Percentiles rank a stretch among this genome's conserved stretches.
These are phyloP conservation scores for Fusarium caatingaense DNA, from an alignment of 2,329 filamentous ascomycete genomes.

Conservation along the genomic window DNA sequence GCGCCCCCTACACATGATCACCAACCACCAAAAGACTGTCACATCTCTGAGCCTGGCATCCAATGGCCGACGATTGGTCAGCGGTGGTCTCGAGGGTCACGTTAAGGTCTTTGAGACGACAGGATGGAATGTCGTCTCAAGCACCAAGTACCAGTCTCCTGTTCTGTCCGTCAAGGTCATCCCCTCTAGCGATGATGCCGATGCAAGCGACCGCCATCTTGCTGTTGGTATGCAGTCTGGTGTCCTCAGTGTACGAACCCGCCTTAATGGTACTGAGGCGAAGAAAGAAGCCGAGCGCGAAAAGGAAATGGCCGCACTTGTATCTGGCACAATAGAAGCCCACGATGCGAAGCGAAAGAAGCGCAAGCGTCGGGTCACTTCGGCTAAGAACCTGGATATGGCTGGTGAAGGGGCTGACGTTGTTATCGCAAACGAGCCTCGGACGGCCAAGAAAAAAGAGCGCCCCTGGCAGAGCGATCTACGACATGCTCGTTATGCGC, in stretches of 20 bases:
- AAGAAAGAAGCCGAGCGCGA: conserved; percentile 79
- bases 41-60: conserved; percentile 87
- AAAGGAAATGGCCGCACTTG: conserved; percentile 85
- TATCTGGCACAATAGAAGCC: conserved; percentile 81
- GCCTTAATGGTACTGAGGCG: conserved; percentile 86
- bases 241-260: conserved; percentile 88
- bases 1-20: conserved; percentile 85
- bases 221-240: conserved; percentile 96
- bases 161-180: conserved; percentile 87
- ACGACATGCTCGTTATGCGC: conserved; percentile 79
- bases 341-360: conserved; percentile 79
- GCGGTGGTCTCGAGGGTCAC: conserved; percentile 91
- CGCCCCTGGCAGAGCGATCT: conserved; percentile 84
- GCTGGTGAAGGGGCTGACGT: conserved; percentile 88
- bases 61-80: conserved; percentile 82
- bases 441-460: conserved; percentile 66
- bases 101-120: conserved; percentile 97
- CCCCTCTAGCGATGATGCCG: conserved; percentile 49
- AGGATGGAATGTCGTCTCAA: conserved; percentile 95
- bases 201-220: conserved; percentile 86
- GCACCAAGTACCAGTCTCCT: conserved; percentile 91
- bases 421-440: conserved; percentile 80
- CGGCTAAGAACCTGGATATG: conserved; percentile 74
- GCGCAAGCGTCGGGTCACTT: conserved; percentile 68
- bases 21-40: conserved; percentile 98